Base-by-base conservation (phyloP, 2,329 filamentous ascomycete species). In the Exophiala sp. region DNA sequence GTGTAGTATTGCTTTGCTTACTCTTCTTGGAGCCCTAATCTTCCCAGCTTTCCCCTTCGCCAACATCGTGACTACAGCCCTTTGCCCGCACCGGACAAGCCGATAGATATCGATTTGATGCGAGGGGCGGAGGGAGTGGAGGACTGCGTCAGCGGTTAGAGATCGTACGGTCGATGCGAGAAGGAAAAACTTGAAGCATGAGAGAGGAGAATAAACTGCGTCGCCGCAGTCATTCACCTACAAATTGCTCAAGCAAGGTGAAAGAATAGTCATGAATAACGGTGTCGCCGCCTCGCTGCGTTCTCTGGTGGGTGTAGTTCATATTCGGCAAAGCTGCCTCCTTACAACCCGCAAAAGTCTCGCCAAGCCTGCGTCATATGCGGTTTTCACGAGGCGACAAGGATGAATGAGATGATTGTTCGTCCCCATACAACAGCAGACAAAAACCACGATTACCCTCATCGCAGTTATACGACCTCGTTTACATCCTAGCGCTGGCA, bases 11-110 rank as follows among this genome's bases (percentile, higher is more conserved):
- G 29, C 8, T 9, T 14, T 6, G 76, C 81, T 65, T 74, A 87
- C 84, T 67, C 80, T 75, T 64, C 81, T 73, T 29, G 84, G 84
- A 49, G 83, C 78, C 46, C 82, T 72, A 53, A 88, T 86, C 64
- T 82, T 85, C 38, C 45, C 43, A 14, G 76, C 72, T 55, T 76
- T 73, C 42, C 77, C 76, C 64, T 77, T 73, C 64, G 78, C 72
- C 73, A 78, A 76, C 7, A 63, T 69, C 29, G 34, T 52, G 47
- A 46, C 29, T 29, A 38, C 30, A 32, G 32, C 41, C 34, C 13
- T 6, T 46, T 40, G 35, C 44, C 48, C 18, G 41, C 44, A 45
- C 24, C 39, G 29, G 47, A 40, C 14, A 13, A 16, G 38, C n/a
- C 45, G 5, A 30, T 48, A 39, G 34, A 39, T 27, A 23, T 43